Conservation (phyloP, 768 basidiomycete species). For the Mycena leptocephala region DNA sequence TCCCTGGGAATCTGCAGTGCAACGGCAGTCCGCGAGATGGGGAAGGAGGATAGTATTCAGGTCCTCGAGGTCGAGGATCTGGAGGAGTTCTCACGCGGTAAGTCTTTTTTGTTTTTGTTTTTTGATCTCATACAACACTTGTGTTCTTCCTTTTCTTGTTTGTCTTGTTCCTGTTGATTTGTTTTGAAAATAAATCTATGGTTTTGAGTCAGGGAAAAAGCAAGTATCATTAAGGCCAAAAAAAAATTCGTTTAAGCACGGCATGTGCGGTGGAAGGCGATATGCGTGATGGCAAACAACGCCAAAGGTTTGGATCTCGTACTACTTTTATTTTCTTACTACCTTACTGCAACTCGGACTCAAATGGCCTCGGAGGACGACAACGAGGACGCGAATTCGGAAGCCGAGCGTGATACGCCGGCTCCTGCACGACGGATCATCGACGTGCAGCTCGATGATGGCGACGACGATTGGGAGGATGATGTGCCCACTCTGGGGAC, state of each 20-base stretch:
- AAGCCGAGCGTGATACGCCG: background rate
- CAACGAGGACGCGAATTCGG: background rate
- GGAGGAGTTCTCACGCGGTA: background rate
- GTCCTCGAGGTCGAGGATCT: constrained; percentile 5
- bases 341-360: no score
- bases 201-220: background rate
- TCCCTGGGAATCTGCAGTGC: background rate
- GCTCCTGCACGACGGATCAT: background rate
- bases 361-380: background rate
- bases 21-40: constrained; percentile 3
- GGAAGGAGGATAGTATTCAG: background rate
- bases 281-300: background rate
- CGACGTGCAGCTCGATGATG: background rate
- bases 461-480: background rate
- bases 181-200: background rate
- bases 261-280: background rate
- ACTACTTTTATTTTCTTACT: no score
- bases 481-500: background rate
- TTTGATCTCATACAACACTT: background rate
- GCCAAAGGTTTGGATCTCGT: constrained; percentile 4
- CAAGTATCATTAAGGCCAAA: background rate
- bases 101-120: background rate
- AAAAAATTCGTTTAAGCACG: background rate
- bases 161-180: background rate
- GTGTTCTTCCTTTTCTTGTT: background rate